Evolutionary conservation across 2,329 filamentous ascomycete genomes (phyloP).

Genomic region (Conoideocrella luteorostrata): DNA sequence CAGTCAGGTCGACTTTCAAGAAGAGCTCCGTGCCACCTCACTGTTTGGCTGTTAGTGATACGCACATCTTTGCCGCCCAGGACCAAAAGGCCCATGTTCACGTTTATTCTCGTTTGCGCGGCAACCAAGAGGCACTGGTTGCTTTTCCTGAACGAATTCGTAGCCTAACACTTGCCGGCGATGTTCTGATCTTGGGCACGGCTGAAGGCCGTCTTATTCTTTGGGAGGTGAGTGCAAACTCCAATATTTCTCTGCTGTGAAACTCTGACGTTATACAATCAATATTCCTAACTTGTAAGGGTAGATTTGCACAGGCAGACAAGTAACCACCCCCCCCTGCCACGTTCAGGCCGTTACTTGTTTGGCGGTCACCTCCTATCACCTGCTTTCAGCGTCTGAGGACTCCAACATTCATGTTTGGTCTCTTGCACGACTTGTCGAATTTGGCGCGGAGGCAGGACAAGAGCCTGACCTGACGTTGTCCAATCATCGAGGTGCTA

Average conservation of each 20-base stretch:
- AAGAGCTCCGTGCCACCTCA: conserved; percentile 80
- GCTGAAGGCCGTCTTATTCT: conserved; percentile 78
- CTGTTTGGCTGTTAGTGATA: conserved; percentile 70
- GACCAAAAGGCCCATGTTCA: conserved; percentile 87
- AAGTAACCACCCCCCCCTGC: conserved; percentile 67
- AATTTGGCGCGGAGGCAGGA: conserved; percentile 46
- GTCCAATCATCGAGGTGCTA: conserved; percentile 67
- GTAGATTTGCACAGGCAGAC: conserved; percentile 67
- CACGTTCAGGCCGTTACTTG: conserved; percentile 78
- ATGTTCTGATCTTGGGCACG: conserved; percentile 74
- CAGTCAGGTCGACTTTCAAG: conserved; percentile 77
- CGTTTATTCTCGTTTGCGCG: conserved; percentile 78
- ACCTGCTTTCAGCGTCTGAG: conserved; percentile 70
- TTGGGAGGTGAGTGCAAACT: conserved; percentile 74
- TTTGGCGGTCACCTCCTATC: conserved; percentile 63
- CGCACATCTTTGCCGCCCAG: conserved; percentile 88
- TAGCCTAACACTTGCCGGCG: conserved; percentile 64
- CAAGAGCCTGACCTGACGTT: conserved; percentile 71
- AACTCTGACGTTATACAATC: neutral
- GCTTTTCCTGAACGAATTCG: conserved; percentile 83
- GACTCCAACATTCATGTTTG: conserved; percentile 92
- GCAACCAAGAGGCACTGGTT: conserved; percentile 81
- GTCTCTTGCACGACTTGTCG: conserved; percentile 70
- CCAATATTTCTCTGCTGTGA: conserved; percentile 12
- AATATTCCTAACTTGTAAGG: conserved; percentile 11